These are phyloP conservation scores for Xylariomycetidae sp. DNA, from an alignment of 2,329 filamentous ascomycete species.

Conservation along the genomic window DNA sequence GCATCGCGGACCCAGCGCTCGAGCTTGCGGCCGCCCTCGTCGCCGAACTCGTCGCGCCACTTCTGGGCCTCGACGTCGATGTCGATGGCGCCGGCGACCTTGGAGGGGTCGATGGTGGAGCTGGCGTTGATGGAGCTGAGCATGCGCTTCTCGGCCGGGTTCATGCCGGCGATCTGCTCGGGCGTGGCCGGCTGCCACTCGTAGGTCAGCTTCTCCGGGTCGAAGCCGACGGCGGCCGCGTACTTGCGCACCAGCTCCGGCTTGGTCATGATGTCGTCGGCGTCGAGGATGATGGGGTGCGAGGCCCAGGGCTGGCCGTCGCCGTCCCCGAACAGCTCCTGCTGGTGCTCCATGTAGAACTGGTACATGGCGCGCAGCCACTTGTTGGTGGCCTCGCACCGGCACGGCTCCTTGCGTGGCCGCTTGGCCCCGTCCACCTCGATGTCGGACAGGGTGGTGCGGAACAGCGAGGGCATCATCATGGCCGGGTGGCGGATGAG, in stretches of 20 bases:
- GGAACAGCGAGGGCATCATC: constrained; percentile 11
- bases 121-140: constrained; percentile 8
- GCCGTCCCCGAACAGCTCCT: constrained; percentile 6
- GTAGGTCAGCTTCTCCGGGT: constrained; percentile 8
- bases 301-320: constrained; percentile 7
- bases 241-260: constrained; percentile 12
- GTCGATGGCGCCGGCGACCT: constrained; percentile 10
- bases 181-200: constrained; percentile 10
- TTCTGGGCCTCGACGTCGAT: constrained; percentile 10
- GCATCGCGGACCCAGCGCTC: constrained; percentile 11
- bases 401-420: constrained; percentile 4
- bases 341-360: constrained; percentile 6
- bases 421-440: constrained; percentile 6
- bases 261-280: constrained; percentile 11
- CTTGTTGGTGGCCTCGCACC: constrained; percentile 7
- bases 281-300: constrained; percentile 12
- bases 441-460: constrained; percentile 5
- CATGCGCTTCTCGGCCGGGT: constrained; percentile 3
- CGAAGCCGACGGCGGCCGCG: constrained; percentile 8
- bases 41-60: constrained; percentile 12
- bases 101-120: constrained; percentile 7
- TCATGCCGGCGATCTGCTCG: constrained; percentile 4
- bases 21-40: constrained; percentile 10
- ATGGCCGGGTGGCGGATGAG: constrained; percentile 15
- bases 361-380: constrained; percentile 7